Base-by-base conservation (phyloP, 768 basidiomycete species). In the Lentinula boryana region DNA sequence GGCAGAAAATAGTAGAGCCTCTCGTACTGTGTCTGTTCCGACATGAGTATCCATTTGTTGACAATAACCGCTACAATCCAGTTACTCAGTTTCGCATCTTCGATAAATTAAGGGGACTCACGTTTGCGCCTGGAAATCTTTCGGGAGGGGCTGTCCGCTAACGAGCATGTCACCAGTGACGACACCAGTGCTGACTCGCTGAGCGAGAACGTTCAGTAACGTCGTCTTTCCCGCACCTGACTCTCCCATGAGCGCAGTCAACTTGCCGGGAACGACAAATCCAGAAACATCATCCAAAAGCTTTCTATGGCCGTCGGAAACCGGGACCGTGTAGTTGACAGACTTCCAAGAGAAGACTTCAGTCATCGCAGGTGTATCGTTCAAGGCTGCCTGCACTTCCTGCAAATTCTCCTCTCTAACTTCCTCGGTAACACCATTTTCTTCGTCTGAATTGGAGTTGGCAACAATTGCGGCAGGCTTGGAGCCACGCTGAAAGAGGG, bases 11-110 rank as follows among this genome's bases (percentile, higher is more conserved):
- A 84, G 72, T 8, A 95, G 75, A 0, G 92, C 91, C 67, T 95
- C 91, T 31, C 89, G 82, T 13, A 95, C 91, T 6, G 91, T 94
- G 1, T 84, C 73, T 7, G 86, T 84, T 27, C 84, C 80, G 18
- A 88, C 78, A 72, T 95, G 93, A 0, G 85, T 88, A 65, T 93
- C 91, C 78, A 84, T 83, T 68, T 96, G 94, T 67, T 95, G 92
- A 61, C 88, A 90, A 67, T 93, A 95, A 0, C 91, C 92, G 52
- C 86, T 88, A 32, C 7, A 56, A 8, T 60, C 27, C 27, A 27
- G 2, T 27, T 27, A 3, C 27, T 27, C 27, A 27, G 27, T 27
- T 27, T 27, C 27, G 27, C 27, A 27, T 27, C 27, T 27, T 27
- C 27, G 27, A 27, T 49, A 51, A 13, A 4, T 23, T 5, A 27